Conservation (phyloP, 2,329 filamentous ascomycete species). For the Periconia sp. region DNA sequence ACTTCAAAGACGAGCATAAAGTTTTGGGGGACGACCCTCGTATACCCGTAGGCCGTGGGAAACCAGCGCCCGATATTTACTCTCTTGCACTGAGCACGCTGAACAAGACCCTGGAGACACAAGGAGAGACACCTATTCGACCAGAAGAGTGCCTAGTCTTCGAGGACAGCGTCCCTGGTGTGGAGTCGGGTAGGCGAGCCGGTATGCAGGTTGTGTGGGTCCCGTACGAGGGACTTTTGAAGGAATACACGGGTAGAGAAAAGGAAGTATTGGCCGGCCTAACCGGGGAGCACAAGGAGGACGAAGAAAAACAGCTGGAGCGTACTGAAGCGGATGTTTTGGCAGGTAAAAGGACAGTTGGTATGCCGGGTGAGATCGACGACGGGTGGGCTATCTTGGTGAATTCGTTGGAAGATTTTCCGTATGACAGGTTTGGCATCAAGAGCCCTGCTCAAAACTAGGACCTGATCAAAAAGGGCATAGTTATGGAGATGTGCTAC, state of each 20-base stretch:
- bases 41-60: slow-evolving; percentile 78
- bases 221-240: slow-evolving; percentile 76
- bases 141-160: slow-evolving; percentile 94
- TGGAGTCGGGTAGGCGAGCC: slow-evolving; percentile 85
- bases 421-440: slow-evolving; percentile 63
- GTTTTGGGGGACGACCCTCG: slow-evolving; percentile 85
- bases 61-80: slow-evolving; percentile 94
- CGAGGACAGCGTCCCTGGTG: slow-evolving; percentile 90
- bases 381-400: slow-evolving; percentile 63
- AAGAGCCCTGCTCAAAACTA: neutral
- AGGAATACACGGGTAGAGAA: slow-evolving; percentile 76
- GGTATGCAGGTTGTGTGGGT: slow-evolving; percentile 96
- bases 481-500: no score
- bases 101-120: slow-evolving; percentile 69
- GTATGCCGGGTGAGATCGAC: slow-evolving; percentile 56
- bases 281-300: slow-evolving; percentile 69
- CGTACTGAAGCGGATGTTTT: slow-evolving; percentile 40
- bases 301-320: slow-evolving; percentile 44
- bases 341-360: slow-evolving; percentile 45
- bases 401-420: slow-evolving; percentile 59
- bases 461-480: neutral
- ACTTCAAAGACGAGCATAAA: slow-evolving; percentile 68
- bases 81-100: slow-evolving; percentile 81
- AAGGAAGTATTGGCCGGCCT: slow-evolving; percentile 79
- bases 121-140: slow-evolving; percentile 62